Evolutionary conservation across 371 early-diverging fungal species (phyloP), one percentile per base, ranked within the genome.

Genomic region (Rhizopus delemar): DNA sequence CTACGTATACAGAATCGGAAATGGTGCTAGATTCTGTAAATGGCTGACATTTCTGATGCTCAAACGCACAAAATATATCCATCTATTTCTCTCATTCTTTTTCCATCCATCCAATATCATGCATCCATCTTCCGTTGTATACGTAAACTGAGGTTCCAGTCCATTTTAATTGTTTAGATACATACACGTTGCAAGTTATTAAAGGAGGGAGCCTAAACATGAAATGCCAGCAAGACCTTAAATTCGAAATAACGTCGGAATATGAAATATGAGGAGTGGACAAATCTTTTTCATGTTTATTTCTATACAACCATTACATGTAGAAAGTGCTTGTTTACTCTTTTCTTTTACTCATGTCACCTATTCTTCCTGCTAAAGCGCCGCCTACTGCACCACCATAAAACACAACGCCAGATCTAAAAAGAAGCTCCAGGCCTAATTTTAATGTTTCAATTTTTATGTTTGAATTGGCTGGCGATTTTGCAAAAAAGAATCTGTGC

Each of bases 381-480:
- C 78, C 78, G 28, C 62, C 76, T 15, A 65, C 66, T 13, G 78
- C 78, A 34, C 65, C 67, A 39, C 75, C 75, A 68, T 75, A 75
- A 56, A 75, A 69, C 3, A 78, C 68, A 6, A 67, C 46, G 8
- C 73, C 68, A 35, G 69, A 49, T 15, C 78, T 62, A 15, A 60
- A 33, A n/a, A 75, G 38, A 38, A 78, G 32, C 35, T 78, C 75
- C 9, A 69, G 36, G 4, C 68, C 75, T 46, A 75, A 45, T 48
- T 78, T 75, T 15, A 71, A 43, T 4, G 78, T 73, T 6, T 59
- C 74, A 13, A 69, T 43, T 1, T 75, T 65, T 12, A 78, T 65
- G 55, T 75, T 68, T 4, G 71, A 43, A 22, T 69, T 63, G 1
- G 66, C 63, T 29, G 78, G 70, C 28, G 71, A 68, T 55, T 70